phyloP scores from a whole-genome alignment of 129 eudicot species.

The Helianthus annuus region HanXRQr2.0-SUNRISE NC_035435.2:176042544-176043043 shows the following conservation, averaged over 20 bases:
- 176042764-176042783: conserved; percentile 26
- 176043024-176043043: conserved; percentile 57
- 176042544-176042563: too few species aligned
- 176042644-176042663: too few species aligned
- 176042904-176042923: conserved; percentile 84
- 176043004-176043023: conserved; percentile 56
- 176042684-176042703: neutral
- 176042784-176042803: conserved; percentile 38
- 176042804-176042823: conserved; percentile 71
- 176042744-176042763: conserved; percentile 33
- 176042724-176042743: neutral
- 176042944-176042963: conserved; percentile 85
- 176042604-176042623: too few species aligned
- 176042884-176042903: conserved; percentile 79
- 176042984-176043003: conserved; percentile 69
- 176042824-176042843: conserved; percentile 72
- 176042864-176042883: conserved; percentile 67
- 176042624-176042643: too few species aligned
- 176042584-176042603: too few species aligned
- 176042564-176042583: too few species aligned
- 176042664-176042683: neutral
- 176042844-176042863: conserved; percentile 60
- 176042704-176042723: conserved; percentile 16
- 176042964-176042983: conserved; percentile 78
- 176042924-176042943: conserved; percentile 63